A percentile compares a stretch with the other conserved stretches of the same genome.
phyloP scores from a whole-genome alignment of 2,329 filamentous ascomycete species.

The Metarhizium rileyi region DNA sequence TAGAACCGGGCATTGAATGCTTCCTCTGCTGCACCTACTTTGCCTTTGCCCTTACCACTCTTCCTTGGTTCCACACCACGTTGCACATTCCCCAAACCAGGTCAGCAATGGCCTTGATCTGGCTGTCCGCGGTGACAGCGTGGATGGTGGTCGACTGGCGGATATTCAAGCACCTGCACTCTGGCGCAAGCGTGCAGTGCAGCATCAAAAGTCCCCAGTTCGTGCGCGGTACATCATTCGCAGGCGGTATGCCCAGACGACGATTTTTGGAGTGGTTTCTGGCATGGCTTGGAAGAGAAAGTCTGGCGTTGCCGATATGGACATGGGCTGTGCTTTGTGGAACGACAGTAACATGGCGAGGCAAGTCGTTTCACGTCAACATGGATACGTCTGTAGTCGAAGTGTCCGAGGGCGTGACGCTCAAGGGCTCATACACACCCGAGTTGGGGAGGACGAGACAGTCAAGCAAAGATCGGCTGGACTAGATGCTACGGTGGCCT shows the following conservation, averaged over 20 bases:
- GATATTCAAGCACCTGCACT: slow-evolving; percentile 66
- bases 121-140: slow-evolving; percentile 50
- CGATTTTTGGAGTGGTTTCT: slow-evolving; percentile 61
- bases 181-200: slow-evolving; percentile 57
- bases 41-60: slow-evolving; percentile 65
- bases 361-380: slow-evolving; percentile 69
- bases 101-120: slow-evolving; percentile 54
- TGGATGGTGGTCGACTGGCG: slow-evolving; percentile 74
- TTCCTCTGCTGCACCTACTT: slow-evolving; percentile 76
- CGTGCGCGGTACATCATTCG: slow-evolving; percentile 37
- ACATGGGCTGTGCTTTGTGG: slow-evolving; percentile 82
- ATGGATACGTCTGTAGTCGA: slow-evolving; percentile 71
- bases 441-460: slow-evolving; percentile 14
- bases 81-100: slow-evolving; percentile 55
- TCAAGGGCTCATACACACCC: slow-evolving; percentile 9
- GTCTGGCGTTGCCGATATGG: slow-evolving; percentile 83
- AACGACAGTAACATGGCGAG: slow-evolving; percentile 78
- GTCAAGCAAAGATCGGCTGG: slow-evolving; percentile 17
- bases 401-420: slow-evolving; percentile 7
- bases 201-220: slow-evolving; percentile 69
- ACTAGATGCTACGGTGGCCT: slow-evolving; percentile 8
- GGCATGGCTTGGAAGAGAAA: slow-evolving; percentile 79
- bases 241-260: slow-evolving; percentile 35
- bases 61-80: slow-evolving; percentile 50
- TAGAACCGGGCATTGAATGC: slow-evolving; percentile 87